Base-by-base conservation (phyloP, 164 flowering plant genomes). In the Houttuynia cordata region DNA sequence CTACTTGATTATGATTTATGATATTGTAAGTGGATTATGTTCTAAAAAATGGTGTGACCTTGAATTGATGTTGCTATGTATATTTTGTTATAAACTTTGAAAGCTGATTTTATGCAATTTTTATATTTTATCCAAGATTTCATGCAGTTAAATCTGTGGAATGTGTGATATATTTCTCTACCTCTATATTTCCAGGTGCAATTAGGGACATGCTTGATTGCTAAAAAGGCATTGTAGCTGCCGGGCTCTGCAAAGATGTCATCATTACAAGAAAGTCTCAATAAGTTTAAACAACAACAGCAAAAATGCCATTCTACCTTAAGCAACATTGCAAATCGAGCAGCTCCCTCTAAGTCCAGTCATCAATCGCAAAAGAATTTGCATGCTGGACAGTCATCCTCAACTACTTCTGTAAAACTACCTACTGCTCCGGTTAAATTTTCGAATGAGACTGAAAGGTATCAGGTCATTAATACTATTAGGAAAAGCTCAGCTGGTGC, bases 401-500 rank as follows among this genome's bases (percentile, higher is more conserved):
- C 67, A 1, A 17, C 73, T 47, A 52, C 39, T 51, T 34, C 67
- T 10, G 74, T 56, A 61, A 41, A 71, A 50, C 81, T 79, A 53
- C 50, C 68, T 50, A 17, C 57, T 54, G 73, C 88, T 58, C 73
- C 83, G 7, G 72, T 78, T 34, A 74, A 74, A 49, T 74, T 74
- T 50, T 74, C 77, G 40, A 70, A 62, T 64, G 77, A 70, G 45
- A 74, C 77, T 8, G 77, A 74, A 53, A 74, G 77, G 37, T 72
- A 70, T 55, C 77, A 74, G 55, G 67, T 78, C 55, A 86, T 84
- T 39, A 81, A 84, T 58, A 75, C 76, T 62, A 80, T 82, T 10
- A 61, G 89, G 49, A 86, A 80, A 64, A 61, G 73, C 21, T 78
- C 93, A 14, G 87, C 75, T 18, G 93, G 93, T n/a, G 81, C 87